Base-by-base conservation (phyloP, 768 basidiomycete species). In the Lactarius sanguifluus region DNA sequence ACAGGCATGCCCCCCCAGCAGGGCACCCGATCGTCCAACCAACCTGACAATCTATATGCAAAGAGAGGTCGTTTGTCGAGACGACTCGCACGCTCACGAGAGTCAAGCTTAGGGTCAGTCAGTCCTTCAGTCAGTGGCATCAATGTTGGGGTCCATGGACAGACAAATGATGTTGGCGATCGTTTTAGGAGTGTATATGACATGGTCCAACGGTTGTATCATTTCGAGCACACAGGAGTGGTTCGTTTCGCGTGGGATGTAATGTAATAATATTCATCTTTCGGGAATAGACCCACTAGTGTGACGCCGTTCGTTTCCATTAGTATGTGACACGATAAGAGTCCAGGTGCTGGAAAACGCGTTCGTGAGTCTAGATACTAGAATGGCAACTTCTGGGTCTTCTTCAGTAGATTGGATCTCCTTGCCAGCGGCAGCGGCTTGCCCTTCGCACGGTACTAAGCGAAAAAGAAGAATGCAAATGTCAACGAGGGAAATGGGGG, bases 321-420 rank as follows among this genome's bases (percentile, higher is more conserved):
- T 40, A 50, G n/a, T 50, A 12, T 28, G 28, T 23, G 34, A 55
- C 56, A 23, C 45, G 61, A 63, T 50, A 57, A 63, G 57, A 38
- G 13, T 25, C 16, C 20, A 34, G 30, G 61, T 38, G 57, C n/a
- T 54, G 54, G 25, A 50, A 43, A 57, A 57, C 32, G 30, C 10
- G n/a, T 57, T 62, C 36, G 30, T 40, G 20, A 28, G 50, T 59
- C 32, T 25, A 60, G 58, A 40, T 18, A 40, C 52, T 70, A 70
- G 68, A 70, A 70, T 25, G 70, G 70, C 28, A 70, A 36, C 59
- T 66, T 70, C 56, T 65, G 64, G 6, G 68, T 69, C 57, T 66
- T 69, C 70, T 65, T 69, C 62, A 64, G 56, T 28, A 65, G 55
- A 41, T 36, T 61, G n/a, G 58, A 36, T 32, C 64, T 55, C 36